Evolutionary conservation across 495 filamentous ascomycete species (phyloP).

Genomic region (Tuber brumale): DNA sequence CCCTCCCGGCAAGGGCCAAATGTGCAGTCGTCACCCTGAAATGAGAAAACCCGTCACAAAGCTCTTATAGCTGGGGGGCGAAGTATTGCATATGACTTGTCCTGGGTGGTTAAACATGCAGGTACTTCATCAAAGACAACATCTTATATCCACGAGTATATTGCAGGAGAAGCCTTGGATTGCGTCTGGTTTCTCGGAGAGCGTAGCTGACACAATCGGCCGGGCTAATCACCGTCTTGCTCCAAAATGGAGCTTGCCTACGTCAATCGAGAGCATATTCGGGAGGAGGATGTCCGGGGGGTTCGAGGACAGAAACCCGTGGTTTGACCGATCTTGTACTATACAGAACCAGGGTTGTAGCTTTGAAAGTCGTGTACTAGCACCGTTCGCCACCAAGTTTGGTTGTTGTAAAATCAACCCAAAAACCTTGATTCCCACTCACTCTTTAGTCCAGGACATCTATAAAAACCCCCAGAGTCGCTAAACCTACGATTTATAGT

Average conservation of each 20-base stretch:
- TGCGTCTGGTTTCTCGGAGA: background rate
- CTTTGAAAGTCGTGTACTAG: background rate
- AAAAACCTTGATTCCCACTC: background rate
- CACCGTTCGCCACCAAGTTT: background rate
- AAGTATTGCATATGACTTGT: background rate
- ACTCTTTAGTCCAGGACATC: background rate
- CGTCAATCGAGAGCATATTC: background rate
- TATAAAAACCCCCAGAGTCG: background rate
- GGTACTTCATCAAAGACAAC: background rate
- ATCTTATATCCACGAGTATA: background rate
- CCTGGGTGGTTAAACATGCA: background rate
- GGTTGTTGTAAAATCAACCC: background rate
- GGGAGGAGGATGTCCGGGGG: background rate
- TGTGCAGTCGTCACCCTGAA: background rate
- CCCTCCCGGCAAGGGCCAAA: background rate
- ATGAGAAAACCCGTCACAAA: background rate
- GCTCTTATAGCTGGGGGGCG: background rate
- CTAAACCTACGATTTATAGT: background rate
- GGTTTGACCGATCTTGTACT: background rate
- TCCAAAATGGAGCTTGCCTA: background rate
- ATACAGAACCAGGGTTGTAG: background rate
- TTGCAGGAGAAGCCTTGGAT: background rate
- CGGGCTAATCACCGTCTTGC: background rate
- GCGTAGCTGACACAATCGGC: background rate
- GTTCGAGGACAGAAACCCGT: slow-evolving; percentile 1